phyloP scores from a whole-genome alignment of 345 rosid genomes.

The Lepidium didymum region DNA sequence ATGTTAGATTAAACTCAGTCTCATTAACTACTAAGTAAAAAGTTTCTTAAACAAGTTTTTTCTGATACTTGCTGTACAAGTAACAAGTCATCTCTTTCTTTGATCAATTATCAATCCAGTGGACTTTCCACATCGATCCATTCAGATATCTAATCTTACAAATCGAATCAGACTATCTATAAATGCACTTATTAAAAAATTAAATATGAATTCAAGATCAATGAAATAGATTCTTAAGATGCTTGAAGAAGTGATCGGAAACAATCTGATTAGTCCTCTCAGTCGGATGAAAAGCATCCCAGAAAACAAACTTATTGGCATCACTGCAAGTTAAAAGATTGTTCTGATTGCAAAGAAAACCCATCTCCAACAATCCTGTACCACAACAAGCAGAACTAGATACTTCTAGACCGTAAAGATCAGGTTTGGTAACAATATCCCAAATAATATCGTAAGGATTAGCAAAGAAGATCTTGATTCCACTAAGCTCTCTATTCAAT shows the following conservation, averaged over 20 bases:
- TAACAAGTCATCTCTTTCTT: background rate
- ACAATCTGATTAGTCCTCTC: slow-evolving; percentile 32
- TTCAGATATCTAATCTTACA: background rate
- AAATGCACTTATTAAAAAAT: background rate
- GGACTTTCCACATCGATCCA: background rate
- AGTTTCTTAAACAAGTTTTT: background rate
- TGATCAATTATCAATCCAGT: background rate
- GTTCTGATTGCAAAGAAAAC: slow-evolving; percentile 38
- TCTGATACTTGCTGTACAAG: slow-evolving; percentile 11
- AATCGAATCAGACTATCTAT: background rate
- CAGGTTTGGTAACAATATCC: slow-evolving; percentile 36
- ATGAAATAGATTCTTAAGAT: slow-evolving; percentile 23
- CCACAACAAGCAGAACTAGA: slow-evolving; percentile 51
- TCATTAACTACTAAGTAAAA: too few relatives aligned
- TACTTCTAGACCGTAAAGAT: slow-evolving; percentile 44
- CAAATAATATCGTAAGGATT: slow-evolving; percentile 38
- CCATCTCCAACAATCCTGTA: slow-evolving; percentile 63
- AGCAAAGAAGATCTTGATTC: slow-evolving; percentile 36
- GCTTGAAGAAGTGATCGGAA: slow-evolving; percentile 14
- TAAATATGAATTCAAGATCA: background rate
- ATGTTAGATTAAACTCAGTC: too few relatives aligned
- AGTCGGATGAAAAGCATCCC: slow-evolving; percentile 34
- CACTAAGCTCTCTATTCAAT: slow-evolving; percentile 36
- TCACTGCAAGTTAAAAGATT: slow-evolving; percentile 47
- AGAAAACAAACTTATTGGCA: slow-evolving; percentile 48